phyloP scores from a whole-genome alignment of 2,329 filamentous ascomycete genomes.

The Colletotrichum gigasporum region DNA sequence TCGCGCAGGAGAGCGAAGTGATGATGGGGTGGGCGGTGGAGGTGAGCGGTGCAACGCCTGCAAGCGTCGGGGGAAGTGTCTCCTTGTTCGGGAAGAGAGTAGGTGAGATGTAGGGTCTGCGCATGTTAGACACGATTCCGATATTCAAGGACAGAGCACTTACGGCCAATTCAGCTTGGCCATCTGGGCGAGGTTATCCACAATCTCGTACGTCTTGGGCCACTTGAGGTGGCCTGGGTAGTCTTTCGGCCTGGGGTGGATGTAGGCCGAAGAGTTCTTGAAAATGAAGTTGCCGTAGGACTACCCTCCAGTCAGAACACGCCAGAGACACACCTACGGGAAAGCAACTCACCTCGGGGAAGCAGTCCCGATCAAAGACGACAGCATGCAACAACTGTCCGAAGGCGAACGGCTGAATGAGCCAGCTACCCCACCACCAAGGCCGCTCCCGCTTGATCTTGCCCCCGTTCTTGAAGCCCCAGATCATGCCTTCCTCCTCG shows the following conservation, averaged over 20 bases:
- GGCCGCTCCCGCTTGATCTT: constrained; percentile 72
- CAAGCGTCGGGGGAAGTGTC: constrained; percentile 73
- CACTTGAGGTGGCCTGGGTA: constrained; percentile 75
- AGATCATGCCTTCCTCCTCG: constrained; percentile 76
- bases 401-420: constrained; percentile 79
- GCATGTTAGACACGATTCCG: constrained; percentile 31
- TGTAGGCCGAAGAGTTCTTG: constrained; percentile 80
- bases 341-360: constrained; percentile 64
- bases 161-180: constrained; percentile 86
- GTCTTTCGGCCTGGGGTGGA: constrained; percentile 75
- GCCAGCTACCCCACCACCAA: constrained; percentile 87
- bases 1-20: constrained; percentile 84
- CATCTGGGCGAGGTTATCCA: constrained; percentile 84
- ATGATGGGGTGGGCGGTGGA: constrained; percentile 88
- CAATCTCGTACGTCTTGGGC: constrained; percentile 79
- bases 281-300: constrained; percentile 63
- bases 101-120: constrained; percentile 80
- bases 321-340: neutral
- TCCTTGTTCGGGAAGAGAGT: constrained; percentile 82
- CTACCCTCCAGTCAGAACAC: constrained; percentile 29
- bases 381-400: constrained; percentile 81
- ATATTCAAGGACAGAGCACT: constrained; percentile 44
- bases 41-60: constrained; percentile 78
- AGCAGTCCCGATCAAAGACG: constrained; percentile 80
- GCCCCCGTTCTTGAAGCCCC: constrained; percentile 64